These are phyloP conservation scores for Penicillium maclennaniae DNA, from an alignment of 495 filamentous ascomycete genomes.

Conservation along the genomic window DNA sequence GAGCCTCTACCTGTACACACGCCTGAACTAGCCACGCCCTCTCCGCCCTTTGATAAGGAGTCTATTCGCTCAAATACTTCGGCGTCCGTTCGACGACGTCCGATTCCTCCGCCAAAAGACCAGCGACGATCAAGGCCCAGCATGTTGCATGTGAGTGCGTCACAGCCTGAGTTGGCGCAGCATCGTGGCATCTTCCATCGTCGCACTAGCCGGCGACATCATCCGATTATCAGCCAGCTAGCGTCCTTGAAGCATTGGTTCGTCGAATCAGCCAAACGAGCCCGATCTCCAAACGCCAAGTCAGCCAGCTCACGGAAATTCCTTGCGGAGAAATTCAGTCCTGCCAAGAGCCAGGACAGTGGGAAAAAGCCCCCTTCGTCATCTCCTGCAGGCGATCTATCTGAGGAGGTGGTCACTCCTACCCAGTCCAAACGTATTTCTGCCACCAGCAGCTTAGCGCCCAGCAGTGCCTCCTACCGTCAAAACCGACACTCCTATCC, in stretches of 20 bases:
- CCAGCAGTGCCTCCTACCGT: conserved; percentile 45
- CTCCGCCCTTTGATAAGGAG: conserved; percentile 73
- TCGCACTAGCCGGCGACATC: conserved; percentile 54
- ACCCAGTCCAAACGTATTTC: conserved; percentile 45
- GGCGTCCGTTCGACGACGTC: conserved; percentile 57
- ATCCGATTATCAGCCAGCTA: conserved; percentile 71
- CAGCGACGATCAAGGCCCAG: conserved; percentile 67
- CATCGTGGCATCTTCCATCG: conserved; percentile 53
- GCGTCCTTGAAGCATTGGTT: conserved; percentile 89
- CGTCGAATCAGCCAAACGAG: conserved; percentile 69
- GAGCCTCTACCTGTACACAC: conserved; percentile 48
- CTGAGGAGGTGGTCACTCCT: conserved; percentile 31
- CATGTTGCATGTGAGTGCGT: conserved; percentile 75
- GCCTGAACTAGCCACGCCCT: conserved; percentile 44
- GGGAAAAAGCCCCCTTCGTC: conserved; percentile 26
- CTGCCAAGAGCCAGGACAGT: conserved; percentile 39
- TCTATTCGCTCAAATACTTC: conserved; percentile 67
- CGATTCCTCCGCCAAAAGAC: conserved; percentile 85
- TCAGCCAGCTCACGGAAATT: conserved; percentile 36
- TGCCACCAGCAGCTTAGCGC: conserved; percentile 43
- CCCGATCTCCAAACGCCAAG: conserved; percentile 58
- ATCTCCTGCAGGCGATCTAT: conserved; percentile 20
- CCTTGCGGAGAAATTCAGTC: conserved; percentile 41
- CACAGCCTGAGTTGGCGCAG: conserved; percentile 60
- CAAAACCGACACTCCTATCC: conserved; percentile 46